These are phyloP conservation scores for Ceratorhiza oryzae-sativae DNA, from an alignment of 1,284 basidiomycete species.

Conservation along the genomic window DNA sequence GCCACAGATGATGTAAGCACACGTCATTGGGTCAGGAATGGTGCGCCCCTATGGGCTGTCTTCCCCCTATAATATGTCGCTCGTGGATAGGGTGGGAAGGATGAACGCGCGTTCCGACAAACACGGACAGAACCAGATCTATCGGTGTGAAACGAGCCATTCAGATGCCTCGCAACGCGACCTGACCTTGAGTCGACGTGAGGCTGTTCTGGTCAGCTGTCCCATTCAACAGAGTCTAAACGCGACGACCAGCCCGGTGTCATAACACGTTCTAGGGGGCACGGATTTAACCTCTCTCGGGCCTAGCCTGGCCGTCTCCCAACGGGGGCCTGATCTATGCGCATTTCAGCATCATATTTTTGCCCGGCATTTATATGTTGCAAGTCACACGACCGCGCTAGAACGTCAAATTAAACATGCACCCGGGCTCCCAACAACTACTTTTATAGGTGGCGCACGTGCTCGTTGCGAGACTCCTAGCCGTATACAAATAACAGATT, in stretches of 20 bases:
- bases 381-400: not conserved
- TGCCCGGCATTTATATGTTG: not conserved
- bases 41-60: not conserved
- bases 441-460: no score
- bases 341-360: slow-evolving; percentile 1
- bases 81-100: slow-evolving; percentile 6
- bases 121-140: not conserved
- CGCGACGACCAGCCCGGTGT: slow-evolving; percentile 6
- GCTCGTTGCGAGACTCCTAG: no score
- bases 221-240: slow-evolving; percentile 17
- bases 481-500: no score
- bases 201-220: slow-evolving; percentile 9
- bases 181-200: not conserved
- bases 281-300: not conserved
- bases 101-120: not conserved
- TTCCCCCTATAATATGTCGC: not conserved
- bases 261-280: slow-evolving; percentile 23
- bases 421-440: no score
- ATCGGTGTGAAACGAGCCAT: not conserved
- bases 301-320: not conserved
- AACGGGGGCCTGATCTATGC: slow-evolving; percentile 6
- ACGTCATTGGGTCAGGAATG: not conserved
- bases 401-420: not conserved
- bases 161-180: not conserved
- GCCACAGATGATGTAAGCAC: slow-evolving; percentile 17